Evolutionary conservation across 2,329 filamentous ascomycete genomes (phyloP).

Genomic region (Talaromyces sp.): DNA sequence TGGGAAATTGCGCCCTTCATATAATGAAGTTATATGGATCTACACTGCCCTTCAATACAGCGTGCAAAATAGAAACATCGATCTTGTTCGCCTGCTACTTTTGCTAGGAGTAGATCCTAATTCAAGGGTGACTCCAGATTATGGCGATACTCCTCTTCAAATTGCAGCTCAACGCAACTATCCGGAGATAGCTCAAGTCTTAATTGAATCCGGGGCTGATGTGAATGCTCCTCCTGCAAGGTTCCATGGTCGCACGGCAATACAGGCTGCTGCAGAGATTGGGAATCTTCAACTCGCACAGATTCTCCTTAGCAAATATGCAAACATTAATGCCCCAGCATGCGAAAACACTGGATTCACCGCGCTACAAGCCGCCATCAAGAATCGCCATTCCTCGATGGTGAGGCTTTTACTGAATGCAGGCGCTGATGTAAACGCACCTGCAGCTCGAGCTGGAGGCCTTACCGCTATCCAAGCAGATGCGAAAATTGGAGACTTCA

Average conservation of each 20-base stretch:
- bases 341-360: background rate
- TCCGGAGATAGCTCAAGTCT: background rate
- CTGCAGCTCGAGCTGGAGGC: background rate
- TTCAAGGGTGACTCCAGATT: background rate
- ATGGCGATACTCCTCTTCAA: slow-evolving; percentile 2
- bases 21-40: background rate
- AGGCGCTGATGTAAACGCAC: background rate
- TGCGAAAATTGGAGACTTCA: background rate
- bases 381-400: background rate
- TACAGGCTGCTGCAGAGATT: too few species aligned
- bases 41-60: slow-evolving; percentile 3
- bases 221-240: too few species aligned
- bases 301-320: background rate
- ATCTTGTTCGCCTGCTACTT: background rate
- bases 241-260: too few species aligned
- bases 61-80: background rate
- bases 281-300: too few species aligned
- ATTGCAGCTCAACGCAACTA: background rate
- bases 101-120: background rate
- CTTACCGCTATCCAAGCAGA: background rate
- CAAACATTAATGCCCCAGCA: background rate
- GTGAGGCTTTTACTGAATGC: background rate
- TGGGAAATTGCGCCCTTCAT: background rate
- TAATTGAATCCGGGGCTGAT: background rate
- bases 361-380: background rate